Evolutionary conservation across 2,329 filamentous ascomycete species (phyloP).

Genomic region (Alternaria metachromatica): DNA sequence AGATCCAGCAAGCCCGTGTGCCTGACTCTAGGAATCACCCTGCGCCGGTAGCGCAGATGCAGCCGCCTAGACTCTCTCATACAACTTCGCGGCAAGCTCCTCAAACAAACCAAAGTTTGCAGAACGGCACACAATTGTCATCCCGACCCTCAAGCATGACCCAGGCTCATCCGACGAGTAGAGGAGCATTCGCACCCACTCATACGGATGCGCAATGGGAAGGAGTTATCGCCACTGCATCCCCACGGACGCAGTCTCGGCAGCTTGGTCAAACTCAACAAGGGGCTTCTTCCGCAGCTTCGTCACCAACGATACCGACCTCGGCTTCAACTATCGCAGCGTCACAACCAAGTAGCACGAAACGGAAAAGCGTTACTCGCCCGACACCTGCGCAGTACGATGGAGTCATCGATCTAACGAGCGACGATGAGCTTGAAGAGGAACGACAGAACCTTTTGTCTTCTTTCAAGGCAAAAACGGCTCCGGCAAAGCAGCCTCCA

Average conservation of each 20-base stretch:
- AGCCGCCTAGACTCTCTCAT: background rate
- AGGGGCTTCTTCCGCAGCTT: background rate
- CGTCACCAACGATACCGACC: background rate
- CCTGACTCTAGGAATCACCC: background rate
- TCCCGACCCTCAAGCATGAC: background rate
- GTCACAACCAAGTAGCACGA: background rate
- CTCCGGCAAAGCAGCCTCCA: background rate
- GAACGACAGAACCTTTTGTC: constrained; percentile 19
- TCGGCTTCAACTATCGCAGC: background rate
- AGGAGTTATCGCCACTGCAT: background rate
- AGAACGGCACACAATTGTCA: background rate
- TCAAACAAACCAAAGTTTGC: background rate
- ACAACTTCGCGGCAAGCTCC: background rate
- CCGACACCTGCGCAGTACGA: background rate
- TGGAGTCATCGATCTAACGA: constrained; percentile 24
- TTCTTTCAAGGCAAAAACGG: constrained; percentile 14
- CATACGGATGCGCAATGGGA: constrained; percentile 8
- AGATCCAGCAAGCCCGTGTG: background rate
- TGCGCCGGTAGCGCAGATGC: background rate
- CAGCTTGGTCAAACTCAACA: background rate
- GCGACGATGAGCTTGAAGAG: constrained; percentile 18
- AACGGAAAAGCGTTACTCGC: background rate
- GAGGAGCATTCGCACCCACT: background rate
- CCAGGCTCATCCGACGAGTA: background rate
- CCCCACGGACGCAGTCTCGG: background rate